Conservation (phyloP, 169 alveolate species). For the Perkinsus marinus region DNA sequence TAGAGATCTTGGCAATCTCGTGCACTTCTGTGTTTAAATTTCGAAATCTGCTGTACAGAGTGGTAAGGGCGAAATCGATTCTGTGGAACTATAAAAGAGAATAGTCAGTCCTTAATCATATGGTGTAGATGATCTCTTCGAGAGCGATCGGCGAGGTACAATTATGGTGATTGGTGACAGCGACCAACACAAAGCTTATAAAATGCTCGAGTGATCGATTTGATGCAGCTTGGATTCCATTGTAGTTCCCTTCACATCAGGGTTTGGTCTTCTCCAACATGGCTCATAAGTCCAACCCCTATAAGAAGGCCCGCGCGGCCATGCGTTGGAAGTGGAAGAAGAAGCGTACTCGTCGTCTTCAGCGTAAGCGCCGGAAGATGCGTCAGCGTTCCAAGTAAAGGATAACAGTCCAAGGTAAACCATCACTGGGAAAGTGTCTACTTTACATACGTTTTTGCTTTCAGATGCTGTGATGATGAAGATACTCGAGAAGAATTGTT, state of each 20-base stretch:
- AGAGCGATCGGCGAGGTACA: too few relatives aligned
- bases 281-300: conserved; percentile 7
- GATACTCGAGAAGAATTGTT: neutral
- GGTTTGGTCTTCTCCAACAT: conserved; percentile 1
- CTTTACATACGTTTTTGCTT: neutral
- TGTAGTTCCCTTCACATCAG: neutral
- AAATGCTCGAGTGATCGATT: neutral
- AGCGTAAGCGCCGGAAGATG: conserved; percentile 71
- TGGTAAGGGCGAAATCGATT: too few relatives aligned
- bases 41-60: too few relatives aligned
- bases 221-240: neutral
- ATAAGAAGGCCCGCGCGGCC: conserved; percentile 10
- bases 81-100: neutral
- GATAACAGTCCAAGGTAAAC: neutral
- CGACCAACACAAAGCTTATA: neutral
- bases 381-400: conserved; percentile 64
- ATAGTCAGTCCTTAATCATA: too few relatives aligned
- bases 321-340: conserved; percentile 58
- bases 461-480: neutral
- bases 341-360: conserved; percentile 74
- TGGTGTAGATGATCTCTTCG: too few relatives aligned
- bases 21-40: too few relatives aligned
- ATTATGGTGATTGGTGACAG: neutral
- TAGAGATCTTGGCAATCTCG: too few relatives aligned
- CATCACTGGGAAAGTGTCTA: neutral